Conservation (phyloP, 495 filamentous ascomycete species). For the Penicillium paxilli region DNA sequence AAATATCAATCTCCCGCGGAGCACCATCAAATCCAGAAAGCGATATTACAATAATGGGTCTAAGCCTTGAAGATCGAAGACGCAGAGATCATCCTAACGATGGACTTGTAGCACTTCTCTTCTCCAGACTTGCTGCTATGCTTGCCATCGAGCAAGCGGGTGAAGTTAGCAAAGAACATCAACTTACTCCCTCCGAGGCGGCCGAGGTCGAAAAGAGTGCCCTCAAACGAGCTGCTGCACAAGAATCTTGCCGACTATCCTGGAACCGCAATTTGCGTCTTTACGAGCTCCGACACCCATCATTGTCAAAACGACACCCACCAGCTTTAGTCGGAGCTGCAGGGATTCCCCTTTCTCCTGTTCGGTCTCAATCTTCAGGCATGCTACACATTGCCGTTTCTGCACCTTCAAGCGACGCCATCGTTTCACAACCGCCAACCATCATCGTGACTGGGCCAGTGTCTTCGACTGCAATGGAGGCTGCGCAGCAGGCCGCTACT, state of each 20-base stretch:
- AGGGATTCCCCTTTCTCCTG: constrained; percentile 64
- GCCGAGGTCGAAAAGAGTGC: constrained; percentile 54
- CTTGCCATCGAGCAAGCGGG: constrained; percentile 65
- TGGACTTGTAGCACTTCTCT: constrained; percentile 72
- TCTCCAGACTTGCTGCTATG: constrained; percentile 67
- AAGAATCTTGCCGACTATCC: constrained; percentile 70
- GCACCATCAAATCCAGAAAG: constrained; percentile 37
- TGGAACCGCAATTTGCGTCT: constrained; percentile 62
- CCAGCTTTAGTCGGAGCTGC: constrained; percentile 52
- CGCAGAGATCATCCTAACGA: constrained; percentile 62
- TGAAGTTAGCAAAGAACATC: constrained; percentile 41
- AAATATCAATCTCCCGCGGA: constrained; percentile 38
- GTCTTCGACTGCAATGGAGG: constrained; percentile 33
- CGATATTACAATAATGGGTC: constrained; percentile 53
- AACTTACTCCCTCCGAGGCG: constrained; percentile 42
- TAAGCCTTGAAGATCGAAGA: constrained; percentile 58
- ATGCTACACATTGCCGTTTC: constrained; percentile 44
- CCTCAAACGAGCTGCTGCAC: constrained; percentile 63
- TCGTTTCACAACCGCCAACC: constrained; percentile 35
- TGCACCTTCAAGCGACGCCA: constrained; percentile 25
- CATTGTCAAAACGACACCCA: constrained; percentile 55
- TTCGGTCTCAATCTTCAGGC: constrained; percentile 33
- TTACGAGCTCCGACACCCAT: constrained; percentile 74
- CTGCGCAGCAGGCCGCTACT: constrained; percentile 41
- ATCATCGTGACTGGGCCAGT: constrained; percentile 43